Conservation (phyloP, 148 eudicot genomes). For the Camellia granthamiana region DNA sequence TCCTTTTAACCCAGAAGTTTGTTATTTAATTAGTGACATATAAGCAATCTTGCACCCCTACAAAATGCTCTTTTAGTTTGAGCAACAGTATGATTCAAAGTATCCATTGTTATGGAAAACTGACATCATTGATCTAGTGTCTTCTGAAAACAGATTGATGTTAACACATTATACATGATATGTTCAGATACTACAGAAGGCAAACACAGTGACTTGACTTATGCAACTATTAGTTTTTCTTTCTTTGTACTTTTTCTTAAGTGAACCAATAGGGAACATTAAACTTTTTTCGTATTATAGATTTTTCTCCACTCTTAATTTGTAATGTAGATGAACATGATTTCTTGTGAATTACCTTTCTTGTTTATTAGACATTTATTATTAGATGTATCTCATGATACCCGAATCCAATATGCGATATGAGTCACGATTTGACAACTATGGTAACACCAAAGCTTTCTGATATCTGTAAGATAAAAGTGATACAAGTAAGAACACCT, state of each 20-base stretch:
- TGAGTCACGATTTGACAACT: background rate
- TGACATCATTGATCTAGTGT: too few species aligned
- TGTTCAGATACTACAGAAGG: too few species aligned
- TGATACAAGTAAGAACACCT: too few species aligned
- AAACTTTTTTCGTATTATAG: too few species aligned
- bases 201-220: too few species aligned
- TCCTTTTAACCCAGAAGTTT: background rate
- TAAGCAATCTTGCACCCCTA: background rate
- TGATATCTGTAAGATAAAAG: background rate
- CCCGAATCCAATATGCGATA: background rate
- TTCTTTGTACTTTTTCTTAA: too few species aligned
- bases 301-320: background rate
- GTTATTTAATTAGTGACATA: background rate
- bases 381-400: background rate
- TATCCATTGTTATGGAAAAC: too few species aligned
- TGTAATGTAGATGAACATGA: background rate
- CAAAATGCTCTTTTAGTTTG: constrained; percentile 1
- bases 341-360: background rate
- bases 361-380: background rate
- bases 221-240: too few species aligned
- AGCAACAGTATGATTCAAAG: background rate
- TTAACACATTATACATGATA: too few species aligned
- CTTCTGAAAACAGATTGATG: too few species aligned
- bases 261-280: too few species aligned
- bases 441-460: background rate